These are phyloP conservation scores for Umbelopsis sp. DNA, from an alignment of 192 early-diverging fungal species.

Conservation along the genomic window DNA sequence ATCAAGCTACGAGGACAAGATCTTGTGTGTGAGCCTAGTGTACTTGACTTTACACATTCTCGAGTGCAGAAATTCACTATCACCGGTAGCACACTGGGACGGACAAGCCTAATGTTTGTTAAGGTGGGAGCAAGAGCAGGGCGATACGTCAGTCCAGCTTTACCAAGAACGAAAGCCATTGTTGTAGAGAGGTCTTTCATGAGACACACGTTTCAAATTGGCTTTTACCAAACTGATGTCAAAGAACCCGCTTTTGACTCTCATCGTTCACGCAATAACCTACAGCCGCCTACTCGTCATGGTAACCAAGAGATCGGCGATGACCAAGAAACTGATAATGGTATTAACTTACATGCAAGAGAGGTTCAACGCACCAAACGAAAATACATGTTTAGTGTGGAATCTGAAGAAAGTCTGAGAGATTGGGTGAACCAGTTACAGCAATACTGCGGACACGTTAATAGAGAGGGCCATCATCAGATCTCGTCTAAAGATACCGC, in stretches of 20 bases:
- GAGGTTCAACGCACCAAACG: constrained; percentile 24
- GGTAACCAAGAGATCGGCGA: neutral
- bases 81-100: constrained; percentile 57
- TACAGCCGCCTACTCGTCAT: neutral
- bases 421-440: constrained; percentile 34
- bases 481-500: neutral
- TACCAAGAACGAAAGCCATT: constrained; percentile 56
- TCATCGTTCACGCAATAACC: neutral
- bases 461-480: constrained; percentile 21
- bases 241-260: neutral
- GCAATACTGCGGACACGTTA: constrained; percentile 28
- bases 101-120: constrained; percentile 61
- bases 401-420: constrained; percentile 29
- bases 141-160: constrained; percentile 45
- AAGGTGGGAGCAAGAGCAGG: constrained; percentile 52
- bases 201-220: constrained; percentile 66
- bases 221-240: constrained; percentile 39
- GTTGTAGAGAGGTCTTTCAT: constrained; percentile 68
- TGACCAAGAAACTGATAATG: neutral
- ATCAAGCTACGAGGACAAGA: constrained; percentile 66
- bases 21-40: constrained; percentile 51
- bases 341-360: neutral
- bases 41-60: constrained; percentile 58
- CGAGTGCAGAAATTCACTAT: constrained; percentile 58
- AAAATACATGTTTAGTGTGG: constrained; percentile 42